Evolutionary conservation across 169 alveolate genomes (phyloP).

Genomic region (Amoebophrya sp.): DNA sequence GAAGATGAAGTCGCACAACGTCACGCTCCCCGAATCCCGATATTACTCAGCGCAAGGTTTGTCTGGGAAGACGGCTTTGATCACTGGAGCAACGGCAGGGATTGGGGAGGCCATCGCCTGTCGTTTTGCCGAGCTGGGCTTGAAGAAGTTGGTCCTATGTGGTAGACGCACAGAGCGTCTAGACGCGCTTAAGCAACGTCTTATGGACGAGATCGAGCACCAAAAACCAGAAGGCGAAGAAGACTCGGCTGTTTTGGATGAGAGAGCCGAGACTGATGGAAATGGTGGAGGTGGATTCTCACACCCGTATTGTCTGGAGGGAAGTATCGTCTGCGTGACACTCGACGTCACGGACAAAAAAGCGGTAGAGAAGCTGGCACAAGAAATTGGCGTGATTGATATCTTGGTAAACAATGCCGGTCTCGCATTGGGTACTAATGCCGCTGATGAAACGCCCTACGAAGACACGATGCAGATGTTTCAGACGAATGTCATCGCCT

Average conservation of each 20-base stretch:
- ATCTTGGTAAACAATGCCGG: conserved; percentile 1
- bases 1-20: too few relatives aligned
- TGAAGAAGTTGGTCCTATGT: not conserved
- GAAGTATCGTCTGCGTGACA: not conserved
- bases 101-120: conserved; percentile 17
- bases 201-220: not conserved
- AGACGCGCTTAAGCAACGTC: not conserved
- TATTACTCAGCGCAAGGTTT: not conserved
- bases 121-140: not conserved
- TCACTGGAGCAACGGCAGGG: conserved; percentile 13
- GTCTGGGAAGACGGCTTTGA: not conserved
- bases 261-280: too few relatives aligned
- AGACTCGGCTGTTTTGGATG: too few relatives aligned
- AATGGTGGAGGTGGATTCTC: too few relatives aligned
- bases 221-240: not conserved
- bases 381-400: not conserved
- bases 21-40: not conserved
- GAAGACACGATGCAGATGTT: not conserved
- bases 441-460: not conserved
- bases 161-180: not conserved
- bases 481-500: not conserved
- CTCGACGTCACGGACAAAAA: not conserved
- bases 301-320: too few relatives aligned
- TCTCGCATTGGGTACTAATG: not conserved
- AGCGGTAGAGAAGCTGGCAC: not conserved